Base-by-base conservation (phyloP, 2,329 filamentous ascomycete species). In the Fusarium equiseti region DNA sequence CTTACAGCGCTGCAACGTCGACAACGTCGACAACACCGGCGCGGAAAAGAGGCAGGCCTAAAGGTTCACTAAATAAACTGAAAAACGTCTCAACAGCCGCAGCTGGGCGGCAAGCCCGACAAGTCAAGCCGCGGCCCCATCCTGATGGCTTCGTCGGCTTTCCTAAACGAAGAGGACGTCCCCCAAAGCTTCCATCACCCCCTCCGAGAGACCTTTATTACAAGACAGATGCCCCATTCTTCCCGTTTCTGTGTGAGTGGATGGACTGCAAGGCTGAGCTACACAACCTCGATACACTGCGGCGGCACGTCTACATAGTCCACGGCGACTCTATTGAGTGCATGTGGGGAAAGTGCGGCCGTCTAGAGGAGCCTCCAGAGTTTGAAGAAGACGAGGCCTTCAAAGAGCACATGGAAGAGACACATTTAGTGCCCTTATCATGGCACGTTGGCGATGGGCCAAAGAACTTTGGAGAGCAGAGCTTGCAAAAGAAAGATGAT, bases 401-500 rank as follows among this genome's bases (percentile, higher is more conserved):
- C 71, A 69, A 78, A n/a, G 70, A 74, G 2, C 89, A 91, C 68
- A 73, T 90, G 38, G 84, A 90, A 56, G 75, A 83, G 64, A 73
- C 71, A n/a, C 89, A 91, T 73, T 77, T 91, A 46, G 74, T 81
- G 15, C 83, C 85, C 3, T 79, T 87, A 59, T 79, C 81, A 40
- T 90, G 88, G 89, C 83, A 89, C 66, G 80, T 86, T 44, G 89
- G 89, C 18, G 89, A 91, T 55, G 89, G 89, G 0, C 85, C 85
- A 11, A 81, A 78, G 59, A 88, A 88, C 70, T 53, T 51, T 12
- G 57, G 46, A 79, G 66, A 43, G 40, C 55, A 12, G 53, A 64
- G 16, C 68, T 59, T 11, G 57, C 45, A 16, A 69, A 51, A 72
- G 52, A 48, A 65, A 45, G 51, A 80, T 45, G 51, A 81, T 51